Evolutionary conservation across 1,284 basidiomycete species (phyloP).

Genomic region (Naganishia sp.): DNA sequence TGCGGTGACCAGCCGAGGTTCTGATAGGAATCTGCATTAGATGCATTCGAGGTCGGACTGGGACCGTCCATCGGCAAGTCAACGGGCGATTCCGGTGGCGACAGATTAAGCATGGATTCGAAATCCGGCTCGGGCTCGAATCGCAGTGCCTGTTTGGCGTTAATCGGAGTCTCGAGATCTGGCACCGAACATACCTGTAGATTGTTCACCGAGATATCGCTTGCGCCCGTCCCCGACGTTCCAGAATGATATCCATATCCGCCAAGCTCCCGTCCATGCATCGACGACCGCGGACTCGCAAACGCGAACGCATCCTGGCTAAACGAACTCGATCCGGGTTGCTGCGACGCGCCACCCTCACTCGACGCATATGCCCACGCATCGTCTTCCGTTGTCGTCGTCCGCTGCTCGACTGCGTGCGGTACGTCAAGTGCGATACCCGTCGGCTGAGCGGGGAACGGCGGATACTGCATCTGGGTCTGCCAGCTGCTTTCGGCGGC

Average conservation of each 20-base stretch:
- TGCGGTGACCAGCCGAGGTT: slow-evolving; percentile 28
- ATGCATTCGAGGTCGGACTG: slow-evolving; percentile 34
- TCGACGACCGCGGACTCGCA: slow-evolving; percentile 14
- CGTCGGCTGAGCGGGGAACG: slow-evolving; percentile 16
- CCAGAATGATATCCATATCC: slow-evolving; percentile 16
- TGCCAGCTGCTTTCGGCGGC: slow-evolving; percentile 29
- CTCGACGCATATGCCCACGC: slow-evolving; percentile 25
- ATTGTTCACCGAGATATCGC: slow-evolving; percentile 23
- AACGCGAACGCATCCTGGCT: slow-evolving; percentile 24
- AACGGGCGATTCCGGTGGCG: slow-evolving; percentile 24
- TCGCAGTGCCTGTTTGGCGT: slow-evolving; percentile 9
- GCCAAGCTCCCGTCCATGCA: slow-evolving; percentile 3
- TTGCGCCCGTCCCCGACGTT: slow-evolving; percentile 10
- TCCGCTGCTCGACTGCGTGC: not conserved
- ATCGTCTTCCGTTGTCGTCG: not conserved
- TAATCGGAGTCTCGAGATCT: not conserved
- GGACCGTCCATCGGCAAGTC: slow-evolving; percentile 28
- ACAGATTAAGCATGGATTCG: slow-evolving; percentile 34
- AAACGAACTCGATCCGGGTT: slow-evolving; percentile 11
- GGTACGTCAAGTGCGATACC: slow-evolving; percentile 16
- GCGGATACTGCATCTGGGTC: slow-evolving; percentile 31
- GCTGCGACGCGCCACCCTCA: slow-evolving; percentile 14
- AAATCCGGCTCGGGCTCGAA: slow-evolving; percentile 33
- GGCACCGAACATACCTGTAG: not conserved
- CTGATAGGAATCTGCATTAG: slow-evolving; percentile 33